Evolutionary conservation across 2,329 filamentous ascomycete species (phyloP).

Genomic region (Xylaria sp.): DNA sequence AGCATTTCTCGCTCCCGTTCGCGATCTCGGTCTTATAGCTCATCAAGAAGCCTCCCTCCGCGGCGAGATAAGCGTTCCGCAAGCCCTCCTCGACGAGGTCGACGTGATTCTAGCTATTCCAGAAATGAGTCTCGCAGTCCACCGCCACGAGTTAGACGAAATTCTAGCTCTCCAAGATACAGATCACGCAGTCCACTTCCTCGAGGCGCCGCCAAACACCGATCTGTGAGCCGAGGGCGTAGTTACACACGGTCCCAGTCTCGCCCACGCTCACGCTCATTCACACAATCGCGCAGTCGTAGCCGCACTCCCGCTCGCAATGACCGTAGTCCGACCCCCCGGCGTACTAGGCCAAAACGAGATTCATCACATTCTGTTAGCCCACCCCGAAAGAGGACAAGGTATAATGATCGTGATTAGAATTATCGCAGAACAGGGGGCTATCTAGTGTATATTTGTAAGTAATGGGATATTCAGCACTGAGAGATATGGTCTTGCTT

Average conservation of each 20-base stretch:
- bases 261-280: constrained; percentile 39
- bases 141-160: constrained; percentile 35
- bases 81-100: constrained; percentile 29
- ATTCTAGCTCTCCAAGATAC: constrained; percentile 33
- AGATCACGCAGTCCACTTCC: constrained; percentile 33
- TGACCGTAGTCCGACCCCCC: constrained; percentile 40
- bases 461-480: background rate
- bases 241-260: constrained; percentile 41
- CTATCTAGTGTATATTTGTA: constrained; percentile 22
- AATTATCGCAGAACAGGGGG: background rate
- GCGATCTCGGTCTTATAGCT: constrained; percentile 34
- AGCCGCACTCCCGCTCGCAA: constrained; percentile 36
- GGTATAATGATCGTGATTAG: constrained; percentile 38
- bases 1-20: constrained; percentile 33
- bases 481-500: background rate
- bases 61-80: constrained; percentile 21
- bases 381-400: constrained; percentile 40
- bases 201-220: constrained; percentile 34
- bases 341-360: constrained; percentile 37
- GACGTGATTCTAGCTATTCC: constrained; percentile 30
- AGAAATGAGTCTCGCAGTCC: constrained; percentile 39
- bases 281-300: constrained; percentile 43
- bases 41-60: constrained; percentile 31
- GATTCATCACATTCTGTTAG: constrained; percentile 38
- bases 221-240: constrained; percentile 41